Conservation (phyloP, 176 grass and related monocot genomes). For the Areca catechu region DNA sequence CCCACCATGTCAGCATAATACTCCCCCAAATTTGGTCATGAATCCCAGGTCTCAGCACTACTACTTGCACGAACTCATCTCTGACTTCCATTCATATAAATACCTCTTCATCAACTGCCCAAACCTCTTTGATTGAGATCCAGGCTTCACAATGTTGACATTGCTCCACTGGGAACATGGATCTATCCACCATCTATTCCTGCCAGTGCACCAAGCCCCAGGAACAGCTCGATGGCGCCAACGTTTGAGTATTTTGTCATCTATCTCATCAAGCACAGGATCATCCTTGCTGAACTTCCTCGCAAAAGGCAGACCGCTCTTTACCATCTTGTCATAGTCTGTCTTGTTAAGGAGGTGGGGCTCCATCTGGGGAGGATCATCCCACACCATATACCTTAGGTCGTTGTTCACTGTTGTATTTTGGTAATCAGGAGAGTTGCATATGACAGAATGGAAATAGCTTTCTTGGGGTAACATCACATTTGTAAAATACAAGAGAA, state of each 20-base stretch:
- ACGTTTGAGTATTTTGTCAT: slow-evolving; percentile 34
- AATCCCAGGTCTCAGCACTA: no score
- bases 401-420: slow-evolving; percentile 45
- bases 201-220: slow-evolving; percentile 34
- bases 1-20: no score
- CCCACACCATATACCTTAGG: slow-evolving; percentile 18
- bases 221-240: slow-evolving; percentile 28
- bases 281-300: slow-evolving; percentile 33
- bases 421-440: slow-evolving; percentile 36
- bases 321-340: slow-evolving; percentile 28
- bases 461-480: slow-evolving; percentile 24
- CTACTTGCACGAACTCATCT: no score
- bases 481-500: slow-evolving; percentile 66
- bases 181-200: slow-evolving; percentile 8
- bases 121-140: neutral
- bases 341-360: slow-evolving; percentile 7
- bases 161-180: slow-evolving; percentile 32
- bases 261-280: slow-evolving; percentile 43
- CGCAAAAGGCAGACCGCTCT: slow-evolving; percentile 41
- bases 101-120: neutral
- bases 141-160: neutral
- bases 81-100: no score
- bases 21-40: no score
- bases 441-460: slow-evolving; percentile 57
- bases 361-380: neutral